A percentile compares a stretch with the other conserved stretches of the same genome.
Conservation (phyloP, 2,329 filamentous ascomycete species). For the Aureobasidium sp. region DNA sequence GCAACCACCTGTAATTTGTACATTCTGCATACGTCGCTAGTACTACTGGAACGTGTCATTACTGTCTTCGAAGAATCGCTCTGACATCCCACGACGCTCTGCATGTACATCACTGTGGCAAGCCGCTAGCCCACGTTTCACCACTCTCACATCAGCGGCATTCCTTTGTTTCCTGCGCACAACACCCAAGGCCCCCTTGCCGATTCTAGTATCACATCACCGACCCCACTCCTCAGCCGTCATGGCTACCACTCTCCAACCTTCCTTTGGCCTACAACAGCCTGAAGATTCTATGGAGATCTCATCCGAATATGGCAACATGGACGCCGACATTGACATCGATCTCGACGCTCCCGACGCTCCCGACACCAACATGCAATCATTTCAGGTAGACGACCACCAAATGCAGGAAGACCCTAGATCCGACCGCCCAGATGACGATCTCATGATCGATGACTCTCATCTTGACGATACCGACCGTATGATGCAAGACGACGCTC, state of each 20-base stretch:
- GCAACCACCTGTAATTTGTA: neutral
- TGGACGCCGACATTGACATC: constrained; percentile 48
- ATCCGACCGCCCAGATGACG: constrained; percentile 24
- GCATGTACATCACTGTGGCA: neutral
- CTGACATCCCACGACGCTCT: neutral
- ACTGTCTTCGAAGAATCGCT: neutral
- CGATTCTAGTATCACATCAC: neutral
- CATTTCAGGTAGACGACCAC: constrained; percentile 39
- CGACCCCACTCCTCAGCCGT: neutral
- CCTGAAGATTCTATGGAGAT: constrained; percentile 49
- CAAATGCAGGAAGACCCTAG: constrained; percentile 47
- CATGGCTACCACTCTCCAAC: constrained; percentile 15
- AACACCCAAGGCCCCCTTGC: neutral
- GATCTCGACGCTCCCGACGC: constrained; percentile 45
- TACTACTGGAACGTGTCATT: neutral
- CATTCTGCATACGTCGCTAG: neutral
- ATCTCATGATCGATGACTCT: constrained; percentile 23
- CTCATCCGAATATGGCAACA: constrained; percentile 37
- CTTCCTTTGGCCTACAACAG: constrained; percentile 20
- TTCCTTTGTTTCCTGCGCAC: constrained; percentile 5
- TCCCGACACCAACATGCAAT: constrained; percentile 8
- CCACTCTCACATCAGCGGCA: neutral
- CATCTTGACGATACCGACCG: constrained; percentile 16
- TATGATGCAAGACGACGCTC: constrained; percentile 13
- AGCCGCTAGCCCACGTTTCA: constrained; percentile 4